phyloP scores from a whole-genome alignment of 805 yeast species.

The Jamesozyma piceae region DNA sequence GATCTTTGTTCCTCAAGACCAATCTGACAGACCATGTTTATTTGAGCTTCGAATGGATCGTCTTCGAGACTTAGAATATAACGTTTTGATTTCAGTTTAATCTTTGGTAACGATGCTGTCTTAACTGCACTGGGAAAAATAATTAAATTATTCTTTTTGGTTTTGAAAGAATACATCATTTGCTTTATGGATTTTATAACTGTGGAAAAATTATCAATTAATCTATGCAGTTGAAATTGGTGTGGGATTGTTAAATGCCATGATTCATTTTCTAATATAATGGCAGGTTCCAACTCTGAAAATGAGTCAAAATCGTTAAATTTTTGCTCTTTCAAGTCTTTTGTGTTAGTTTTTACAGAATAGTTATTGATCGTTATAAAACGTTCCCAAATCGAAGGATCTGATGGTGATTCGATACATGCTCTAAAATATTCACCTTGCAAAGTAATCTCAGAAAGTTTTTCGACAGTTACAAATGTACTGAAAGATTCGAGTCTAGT shows the following conservation, averaged over 20 bases:
- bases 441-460: conserved; percentile 17
- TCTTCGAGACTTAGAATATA: conserved; percentile 66
- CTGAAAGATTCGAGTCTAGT: conserved; percentile 38
- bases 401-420: conserved; percentile 45
- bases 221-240: conserved; percentile 61
- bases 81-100: conserved; percentile 46
- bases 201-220: conserved; percentile 72
- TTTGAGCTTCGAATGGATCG: conserved; percentile 79
- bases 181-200: conserved; percentile 59
- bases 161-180: conserved; percentile 40
- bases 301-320: conserved; percentile 7
- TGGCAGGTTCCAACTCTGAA: conserved; percentile 27
- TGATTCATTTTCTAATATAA: conserved; percentile 32
- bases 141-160: conserved; percentile 31
- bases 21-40: conserved; percentile 53
- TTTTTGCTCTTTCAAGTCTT: conserved; percentile 25
- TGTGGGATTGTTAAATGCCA: conserved; percentile 58
- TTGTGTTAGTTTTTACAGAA: conserved; percentile 19
- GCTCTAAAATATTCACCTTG: conserved; percentile 33
- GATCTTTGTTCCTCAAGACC: conserved; percentile 58
- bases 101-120: conserved; percentile 45
- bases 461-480: conserved; percentile 14
- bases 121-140: conserved; percentile 33
- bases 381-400: conserved; percentile 41
- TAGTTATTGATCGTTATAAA: conserved; percentile 35